Base-by-base conservation (phyloP, 2,329 filamentous ascomycete species). In the Apiospora phragmitis region DNA sequence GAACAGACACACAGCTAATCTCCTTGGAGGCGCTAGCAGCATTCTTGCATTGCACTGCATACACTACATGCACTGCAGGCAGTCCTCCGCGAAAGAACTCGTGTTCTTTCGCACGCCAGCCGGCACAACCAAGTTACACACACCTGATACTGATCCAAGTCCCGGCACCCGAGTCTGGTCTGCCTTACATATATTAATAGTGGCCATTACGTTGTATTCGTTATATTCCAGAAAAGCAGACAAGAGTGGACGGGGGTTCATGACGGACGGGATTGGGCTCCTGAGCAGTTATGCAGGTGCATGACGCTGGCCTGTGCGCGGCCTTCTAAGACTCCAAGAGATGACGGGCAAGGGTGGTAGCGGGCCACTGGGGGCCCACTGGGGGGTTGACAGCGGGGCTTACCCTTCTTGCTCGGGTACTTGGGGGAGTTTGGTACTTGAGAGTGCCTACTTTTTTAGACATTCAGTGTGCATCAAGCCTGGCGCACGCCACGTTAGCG, bases 391-490 rank as follows among this genome's bases (percentile, higher is more conserved):
- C 55, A 62, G 55, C 55, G 55, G 55, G 55, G 55, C 55, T 29
- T 59, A 21, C 26, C 49, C 14, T 51, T n/a, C 26, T 18, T n/a
- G n/a, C n/a, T 29, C 47, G 26, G 9, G 24, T 29, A 32, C 51
- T 29, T 4, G 4, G 51, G 16, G 38, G 41, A 16, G 41, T 16
- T 12, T 42, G 41, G 42, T 59, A 59, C 51, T 21, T 59, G 16
- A 7, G 55, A 38, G 29, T 55, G 16, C 32, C 29, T 62, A 38
- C 55, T 38, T 62, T 62, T 62, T 62, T 38, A 62, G 55, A 62
- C 55, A 62, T 62, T 38, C 55, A 62, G 38, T 62, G 55, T 62
- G 55, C 55, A 62, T 21, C 55, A 62, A n/a, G 55, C 51, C 51
- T 59, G 51, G 51, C 51, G 51, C 51, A 59, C 35, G 51, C 51